Percentiles rank a stretch among this genome's conserved stretches.
Evolutionary conservation across 768 basidiomycete species (phyloP).

Genomic region (Trametes cubensis): DNA sequence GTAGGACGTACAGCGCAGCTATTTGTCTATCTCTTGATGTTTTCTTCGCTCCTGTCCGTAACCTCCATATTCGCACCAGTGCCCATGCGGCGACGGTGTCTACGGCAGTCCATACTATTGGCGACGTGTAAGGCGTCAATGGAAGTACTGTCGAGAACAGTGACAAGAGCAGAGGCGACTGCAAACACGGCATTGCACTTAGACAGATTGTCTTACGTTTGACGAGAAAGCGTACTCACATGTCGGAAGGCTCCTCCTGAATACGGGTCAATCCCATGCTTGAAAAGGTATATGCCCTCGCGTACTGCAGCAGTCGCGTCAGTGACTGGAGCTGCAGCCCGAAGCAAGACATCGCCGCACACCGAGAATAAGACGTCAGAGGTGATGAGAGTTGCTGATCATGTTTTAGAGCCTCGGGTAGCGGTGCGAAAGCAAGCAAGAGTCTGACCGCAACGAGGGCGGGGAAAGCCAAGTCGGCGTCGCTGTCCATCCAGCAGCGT

Average conservation of each 20-base stretch:
- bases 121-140: constrained; percentile 46
- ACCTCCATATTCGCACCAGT: constrained; percentile 67
- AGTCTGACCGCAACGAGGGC: constrained; percentile 52
- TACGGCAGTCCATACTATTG: constrained; percentile 67
- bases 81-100: constrained; percentile 74
- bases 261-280: constrained; percentile 82
- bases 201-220: not conserved
- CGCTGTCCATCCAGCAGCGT: constrained; percentile 26
- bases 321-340: constrained; percentile 16
- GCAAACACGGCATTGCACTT: not conserved
- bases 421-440: constrained; percentile 52
- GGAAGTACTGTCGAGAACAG: constrained; percentile 75
- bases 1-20: constrained; percentile 60
- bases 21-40: constrained; percentile 62
- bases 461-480: constrained; percentile 36
- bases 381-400: constrained; percentile 83
- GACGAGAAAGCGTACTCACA: constrained; percentile 48
- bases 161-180: constrained; percentile 84
- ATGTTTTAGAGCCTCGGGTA: constrained; percentile 57
- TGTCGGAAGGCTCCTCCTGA: constrained; percentile 85
- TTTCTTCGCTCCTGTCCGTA: constrained; percentile 53
- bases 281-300: constrained; percentile 85
- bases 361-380: constrained; percentile 73
- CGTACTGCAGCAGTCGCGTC: constrained; percentile 56
- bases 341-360: constrained; percentile 47